Evolutionary conservation across 305 asterid species (phyloP).

Genomic region (Fraxinus dipetala): DNA sequence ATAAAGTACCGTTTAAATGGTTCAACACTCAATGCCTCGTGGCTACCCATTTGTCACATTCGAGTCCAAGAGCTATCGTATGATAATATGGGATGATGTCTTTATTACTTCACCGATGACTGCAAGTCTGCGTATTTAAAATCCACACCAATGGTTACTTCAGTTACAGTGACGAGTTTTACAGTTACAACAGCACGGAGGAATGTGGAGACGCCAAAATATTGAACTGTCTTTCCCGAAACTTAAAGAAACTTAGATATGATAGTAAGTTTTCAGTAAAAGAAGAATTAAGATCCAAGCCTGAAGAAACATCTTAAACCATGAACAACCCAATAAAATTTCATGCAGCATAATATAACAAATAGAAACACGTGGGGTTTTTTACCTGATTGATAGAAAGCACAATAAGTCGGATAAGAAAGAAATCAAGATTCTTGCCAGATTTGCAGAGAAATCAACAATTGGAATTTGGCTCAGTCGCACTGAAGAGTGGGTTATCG

Average conservation of each 20-base stretch:
- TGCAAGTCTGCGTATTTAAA: neutral
- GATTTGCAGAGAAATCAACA: neutral
- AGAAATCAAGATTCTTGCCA: neutral
- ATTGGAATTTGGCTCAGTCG: neutral
- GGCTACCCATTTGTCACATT: constrained; percentile 35
- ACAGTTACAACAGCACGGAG: neutral
- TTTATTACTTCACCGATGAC: neutral
- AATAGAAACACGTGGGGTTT: neutral
- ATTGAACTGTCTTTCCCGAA: neutral
- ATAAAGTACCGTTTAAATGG: constrained; percentile 65
- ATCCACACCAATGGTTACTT: neutral
- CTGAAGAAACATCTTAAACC: neutral
- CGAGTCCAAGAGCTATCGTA: neutral
- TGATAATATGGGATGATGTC: neutral
- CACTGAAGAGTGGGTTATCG: neutral
- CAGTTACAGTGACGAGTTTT: neutral
- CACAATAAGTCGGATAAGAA: neutral
- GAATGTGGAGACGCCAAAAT: neutral
- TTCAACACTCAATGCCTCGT: constrained; percentile 26
- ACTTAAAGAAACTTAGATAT: neutral
- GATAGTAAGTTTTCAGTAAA: neutral
- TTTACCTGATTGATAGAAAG: neutral
- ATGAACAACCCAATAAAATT: neutral
- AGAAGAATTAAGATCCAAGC: neutral
- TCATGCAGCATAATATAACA: neutral